A percentile compares a stretch with the other conserved stretches of the same genome.
Evolutionary conservation across 2,329 filamentous ascomycete genomes (phyloP).

Genomic region (Ustilaginoidea virens): DNA sequence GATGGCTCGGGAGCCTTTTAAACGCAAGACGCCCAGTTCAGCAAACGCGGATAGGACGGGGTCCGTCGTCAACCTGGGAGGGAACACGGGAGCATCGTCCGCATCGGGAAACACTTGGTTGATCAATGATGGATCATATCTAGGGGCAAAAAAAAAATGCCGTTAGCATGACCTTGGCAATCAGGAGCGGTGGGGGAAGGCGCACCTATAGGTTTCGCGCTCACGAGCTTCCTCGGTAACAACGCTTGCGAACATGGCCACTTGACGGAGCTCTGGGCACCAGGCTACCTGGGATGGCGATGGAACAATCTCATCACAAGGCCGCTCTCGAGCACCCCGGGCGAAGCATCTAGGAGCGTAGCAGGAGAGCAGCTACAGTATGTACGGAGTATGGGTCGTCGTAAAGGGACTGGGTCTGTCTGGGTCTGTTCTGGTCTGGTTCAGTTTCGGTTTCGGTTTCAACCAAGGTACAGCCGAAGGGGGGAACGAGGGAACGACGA

Average conservation of each 20-base stretch:
- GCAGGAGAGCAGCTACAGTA: no score
- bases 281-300: background rate
- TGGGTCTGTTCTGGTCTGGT: no score
- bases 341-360: no score
- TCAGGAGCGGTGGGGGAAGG: background rate
- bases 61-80: constrained; percentile 13
- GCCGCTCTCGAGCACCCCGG: background rate
- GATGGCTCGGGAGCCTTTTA: constrained; percentile 24
- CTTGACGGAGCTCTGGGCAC: background rate
- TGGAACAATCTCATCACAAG: constrained; percentile 1
- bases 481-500: no score
- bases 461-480: no score
- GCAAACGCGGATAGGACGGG: constrained; percentile 30
- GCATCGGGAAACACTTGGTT: constrained; percentile 2
- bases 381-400: no score
- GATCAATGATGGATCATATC: constrained; percentile 5
- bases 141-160: background rate
- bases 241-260: constrained; percentile 2
- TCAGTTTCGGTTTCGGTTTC: no score
- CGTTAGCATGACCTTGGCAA: no score
- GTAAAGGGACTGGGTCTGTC: no score
- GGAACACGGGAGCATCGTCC: constrained; percentile 1
- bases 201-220: constrained; percentile 4
- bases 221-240: constrained; percentile 4
- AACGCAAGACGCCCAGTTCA: constrained; percentile 28